Evolutionary conservation across 116 monocot genomes (phyloP).

Genomic region (Iris pallida): DNA sequence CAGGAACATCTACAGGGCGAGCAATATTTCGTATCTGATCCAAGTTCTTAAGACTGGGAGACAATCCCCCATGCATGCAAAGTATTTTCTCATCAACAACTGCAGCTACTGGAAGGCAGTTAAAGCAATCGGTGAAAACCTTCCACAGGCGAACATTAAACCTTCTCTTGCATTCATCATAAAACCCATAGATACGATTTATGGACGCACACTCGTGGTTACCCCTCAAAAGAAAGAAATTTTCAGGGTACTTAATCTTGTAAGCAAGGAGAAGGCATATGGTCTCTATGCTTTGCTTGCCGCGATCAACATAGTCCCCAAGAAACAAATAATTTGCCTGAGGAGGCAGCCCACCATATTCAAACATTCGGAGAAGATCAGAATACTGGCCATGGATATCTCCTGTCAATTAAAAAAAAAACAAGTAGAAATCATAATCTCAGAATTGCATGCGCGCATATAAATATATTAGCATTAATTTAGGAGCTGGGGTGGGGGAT

Average conservation of each 20-base stretch:
- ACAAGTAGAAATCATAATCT: neutral
- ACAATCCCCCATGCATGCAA: conserved; percentile 26
- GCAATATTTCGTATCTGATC: conserved; percentile 28
- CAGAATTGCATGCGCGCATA: neutral
- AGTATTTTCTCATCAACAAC: conserved; percentile 29
- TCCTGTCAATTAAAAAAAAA: conserved; percentile 4
- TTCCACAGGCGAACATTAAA: conserved; percentile 28
- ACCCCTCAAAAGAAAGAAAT: conserved; percentile 31
- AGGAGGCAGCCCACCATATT: conserved; percentile 30
- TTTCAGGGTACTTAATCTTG: conserved; percentile 31
- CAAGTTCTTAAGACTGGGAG: conserved; percentile 22
- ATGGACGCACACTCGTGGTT: conserved; percentile 31
- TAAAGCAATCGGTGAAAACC: conserved; percentile 32
- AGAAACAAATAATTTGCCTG: conserved; percentile 31
- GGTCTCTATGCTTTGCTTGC: conserved; percentile 29
- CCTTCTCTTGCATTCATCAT: conserved; percentile 32
- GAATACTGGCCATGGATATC: conserved; percentile 29
- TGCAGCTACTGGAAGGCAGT: conserved; percentile 26
- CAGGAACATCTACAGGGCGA: conserved; percentile 24
- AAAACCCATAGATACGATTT: conserved; percentile 26
- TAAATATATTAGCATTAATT: too few species aligned
- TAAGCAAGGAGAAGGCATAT: conserved; percentile 31
- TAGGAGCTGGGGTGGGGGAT: too few species aligned
- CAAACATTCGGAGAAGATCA: conserved; percentile 30
- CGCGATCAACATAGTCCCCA: conserved; percentile 29